These are phyloP conservation scores for Protomyces arabidopsidicola DNA, from an alignment of 1,139 yeast genomes.

Conservation along the genomic window DNA sequence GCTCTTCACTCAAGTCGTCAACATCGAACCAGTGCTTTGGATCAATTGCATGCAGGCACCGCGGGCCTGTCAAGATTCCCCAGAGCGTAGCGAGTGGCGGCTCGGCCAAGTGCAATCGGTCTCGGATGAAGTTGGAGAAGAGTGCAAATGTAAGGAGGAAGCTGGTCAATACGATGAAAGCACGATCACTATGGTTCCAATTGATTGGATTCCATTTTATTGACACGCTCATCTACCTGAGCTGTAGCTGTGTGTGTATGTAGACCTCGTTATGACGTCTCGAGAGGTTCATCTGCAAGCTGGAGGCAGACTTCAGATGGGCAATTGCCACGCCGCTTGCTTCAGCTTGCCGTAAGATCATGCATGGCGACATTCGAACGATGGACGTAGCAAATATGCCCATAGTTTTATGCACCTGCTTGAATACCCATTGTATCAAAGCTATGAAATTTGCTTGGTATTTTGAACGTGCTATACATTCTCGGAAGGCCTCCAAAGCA, in stretches of 20 bases:
- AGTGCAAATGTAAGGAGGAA: slow-evolving; percentile 15
- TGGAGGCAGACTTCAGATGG: no score
- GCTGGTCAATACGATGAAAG: slow-evolving; percentile 10
- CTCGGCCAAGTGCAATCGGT: slow-evolving; percentile 18
- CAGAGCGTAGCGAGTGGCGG: slow-evolving; percentile 24
- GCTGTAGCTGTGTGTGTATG: neutral
- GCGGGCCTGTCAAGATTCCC: slow-evolving; percentile 14
- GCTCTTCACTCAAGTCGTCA: slow-evolving; percentile 19
- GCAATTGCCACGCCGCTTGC: no score
- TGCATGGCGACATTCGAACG: no score
- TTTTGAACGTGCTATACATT: no score
- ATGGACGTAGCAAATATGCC: no score
- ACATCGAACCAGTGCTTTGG: slow-evolving; percentile 84
- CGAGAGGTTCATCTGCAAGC: no score
- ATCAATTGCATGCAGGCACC: slow-evolving; percentile 27
- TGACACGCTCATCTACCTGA: neutral
- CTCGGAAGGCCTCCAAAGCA: neutral
- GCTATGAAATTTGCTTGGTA: no score
- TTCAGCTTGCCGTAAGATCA: no score
- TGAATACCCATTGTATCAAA: no score
- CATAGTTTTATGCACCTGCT: no score
- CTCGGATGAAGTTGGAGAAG: slow-evolving; percentile 18
- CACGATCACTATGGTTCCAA: slow-evolving; percentile 18
- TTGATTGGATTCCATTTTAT: slow-evolving; percentile 14
- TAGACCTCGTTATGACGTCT: neutral